A percentile compares a stretch with the other conserved stretches of the same genome.
phyloP scores from a whole-genome alignment of 768 basidiomycete species.

The Amanita molliuscula region DNA sequence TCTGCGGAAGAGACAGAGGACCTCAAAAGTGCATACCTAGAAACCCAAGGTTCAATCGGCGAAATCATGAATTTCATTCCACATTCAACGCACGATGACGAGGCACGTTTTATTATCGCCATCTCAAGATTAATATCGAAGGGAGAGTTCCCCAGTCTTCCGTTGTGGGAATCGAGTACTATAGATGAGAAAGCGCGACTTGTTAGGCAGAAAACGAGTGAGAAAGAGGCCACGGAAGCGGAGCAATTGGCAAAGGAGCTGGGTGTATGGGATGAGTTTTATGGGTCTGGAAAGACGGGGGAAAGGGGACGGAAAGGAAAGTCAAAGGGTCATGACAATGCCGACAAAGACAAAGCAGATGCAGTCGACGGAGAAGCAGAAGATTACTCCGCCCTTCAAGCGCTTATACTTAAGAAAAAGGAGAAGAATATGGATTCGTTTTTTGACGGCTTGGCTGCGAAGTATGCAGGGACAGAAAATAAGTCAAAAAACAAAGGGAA shows the following conservation, averaged over 20 bases:
- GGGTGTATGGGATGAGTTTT: constrained; percentile 93
- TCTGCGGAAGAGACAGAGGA: constrained; percentile 81
- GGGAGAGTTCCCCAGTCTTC: constrained; percentile 43
- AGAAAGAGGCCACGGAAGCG: constrained; percentile 78
- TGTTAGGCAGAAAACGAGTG: constrained; percentile 60
- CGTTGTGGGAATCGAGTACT: constrained; percentile 58
- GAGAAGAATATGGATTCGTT: constrained; percentile 58
- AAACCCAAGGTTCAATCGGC: constrained; percentile 64
- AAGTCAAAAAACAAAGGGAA: constrained; percentile 43
- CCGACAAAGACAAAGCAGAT: constrained; percentile 28
- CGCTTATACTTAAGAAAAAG: constrained; percentile 71
- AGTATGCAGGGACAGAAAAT: constrained; percentile 41
- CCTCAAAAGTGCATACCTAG: constrained; percentile 61
- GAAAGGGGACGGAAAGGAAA: constrained; percentile 47
- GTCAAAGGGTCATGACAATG: constrained; percentile 33
- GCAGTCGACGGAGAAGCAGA: constrained; percentile 30
- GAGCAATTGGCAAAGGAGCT: constrained; percentile 77
- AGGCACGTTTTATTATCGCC: constrained; percentile 65
- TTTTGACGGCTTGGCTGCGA: constrained; percentile 65
- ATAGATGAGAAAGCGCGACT: constrained; percentile 76
- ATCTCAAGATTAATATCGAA: constrained; percentile 59
- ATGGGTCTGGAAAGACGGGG: constrained; percentile 63
- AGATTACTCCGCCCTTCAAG: constrained; percentile 64
- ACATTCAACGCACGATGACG: constrained; percentile 78
- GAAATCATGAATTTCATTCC: constrained; percentile 81